phyloP scores from a whole-genome alignment of 2,329 filamentous ascomycete genomes.

The Cladorrhinum sp. region DNA sequence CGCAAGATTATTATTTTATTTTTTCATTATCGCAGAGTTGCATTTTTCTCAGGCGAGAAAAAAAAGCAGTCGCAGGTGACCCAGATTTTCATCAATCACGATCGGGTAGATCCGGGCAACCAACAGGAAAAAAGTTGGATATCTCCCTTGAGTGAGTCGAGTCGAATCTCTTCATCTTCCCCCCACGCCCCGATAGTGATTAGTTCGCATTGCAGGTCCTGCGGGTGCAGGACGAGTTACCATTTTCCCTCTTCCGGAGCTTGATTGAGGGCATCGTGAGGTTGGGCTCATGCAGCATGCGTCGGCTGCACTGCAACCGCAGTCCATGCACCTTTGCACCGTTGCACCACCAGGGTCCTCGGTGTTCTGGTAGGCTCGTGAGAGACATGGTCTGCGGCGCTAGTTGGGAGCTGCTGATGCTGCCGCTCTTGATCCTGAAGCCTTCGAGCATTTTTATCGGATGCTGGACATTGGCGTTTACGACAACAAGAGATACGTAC shows the following conservation, averaged over 20 bases:
- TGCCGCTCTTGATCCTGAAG: background rate
- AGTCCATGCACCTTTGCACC: background rate
- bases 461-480: conserved; percentile 1
- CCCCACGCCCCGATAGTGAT: conserved; percentile 7
- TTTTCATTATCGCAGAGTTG: conserved; percentile 15
- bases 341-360: conserved; percentile 5
- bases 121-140: background rate
- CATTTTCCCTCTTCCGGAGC: conserved; percentile 18
- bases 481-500: background rate
- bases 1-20: too few species aligned
- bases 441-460: background rate
- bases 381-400: background rate
- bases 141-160: background rate
- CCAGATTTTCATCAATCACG: conserved; percentile 6
- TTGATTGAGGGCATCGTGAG: conserved; percentile 18
- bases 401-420: background rate
- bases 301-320: background rate
- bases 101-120: conserved; percentile 7
- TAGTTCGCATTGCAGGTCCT: background rate
- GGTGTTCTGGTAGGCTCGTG: background rate
- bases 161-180: background rate
- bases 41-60: background rate
- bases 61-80: conserved; percentile 4
- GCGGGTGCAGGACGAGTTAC: conserved; percentile 16
- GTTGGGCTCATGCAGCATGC: conserved; percentile 3